These are phyloP conservation scores for Madurella mycetomatis DNA, from an alignment of 2,329 filamentous ascomycete genomes.

Conservation along the genomic window DNA sequence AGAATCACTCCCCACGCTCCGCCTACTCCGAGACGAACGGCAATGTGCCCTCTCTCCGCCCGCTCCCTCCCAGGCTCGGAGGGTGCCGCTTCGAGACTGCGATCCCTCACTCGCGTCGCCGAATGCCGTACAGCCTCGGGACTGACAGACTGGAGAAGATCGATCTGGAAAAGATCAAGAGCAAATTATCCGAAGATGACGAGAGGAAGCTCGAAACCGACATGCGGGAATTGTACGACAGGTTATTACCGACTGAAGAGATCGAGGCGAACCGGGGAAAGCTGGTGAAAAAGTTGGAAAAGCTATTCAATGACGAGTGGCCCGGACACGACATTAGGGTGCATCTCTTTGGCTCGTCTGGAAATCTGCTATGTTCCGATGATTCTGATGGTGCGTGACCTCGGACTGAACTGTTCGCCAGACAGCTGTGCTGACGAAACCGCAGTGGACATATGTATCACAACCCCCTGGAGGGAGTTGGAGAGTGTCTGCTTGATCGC, in stretches of 20 bases:
- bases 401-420: neutral
- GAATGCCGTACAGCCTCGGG: conserved; percentile 91
- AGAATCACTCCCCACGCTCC: conserved; percentile 81
- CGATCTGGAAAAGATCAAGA: conserved; percentile 68
- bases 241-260: conserved; percentile 74
- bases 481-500: conserved; percentile 90
- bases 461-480: conserved; percentile 80
- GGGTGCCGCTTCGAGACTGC: conserved; percentile 88
- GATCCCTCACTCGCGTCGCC: conserved; percentile 71
- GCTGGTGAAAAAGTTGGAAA: conserved; percentile 83
- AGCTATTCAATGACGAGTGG: conserved; percentile 85
- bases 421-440: conserved; percentile 29
- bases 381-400: conserved; percentile 80
- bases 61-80: conserved; percentile 54
- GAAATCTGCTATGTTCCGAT: conserved; percentile 88
- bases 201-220: conserved; percentile 73
- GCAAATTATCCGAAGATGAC: conserved; percentile 64
- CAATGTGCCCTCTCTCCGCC: conserved; percentile 62
- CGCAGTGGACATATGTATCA: conserved; percentile 94
- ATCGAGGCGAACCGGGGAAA: conserved; percentile 71
- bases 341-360: conserved; percentile 95
- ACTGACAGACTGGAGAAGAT: conserved; percentile 70
- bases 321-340: conserved; percentile 86
- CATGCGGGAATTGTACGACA: conserved; percentile 79
- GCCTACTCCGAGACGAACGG: conserved; percentile 86